A percentile compares a stretch with the other conserved stretches of the same genome.
Evolutionary conservation across 305 asterid species (phyloP).

Genomic region (Fraxinus xanthoxyloides): DNA sequence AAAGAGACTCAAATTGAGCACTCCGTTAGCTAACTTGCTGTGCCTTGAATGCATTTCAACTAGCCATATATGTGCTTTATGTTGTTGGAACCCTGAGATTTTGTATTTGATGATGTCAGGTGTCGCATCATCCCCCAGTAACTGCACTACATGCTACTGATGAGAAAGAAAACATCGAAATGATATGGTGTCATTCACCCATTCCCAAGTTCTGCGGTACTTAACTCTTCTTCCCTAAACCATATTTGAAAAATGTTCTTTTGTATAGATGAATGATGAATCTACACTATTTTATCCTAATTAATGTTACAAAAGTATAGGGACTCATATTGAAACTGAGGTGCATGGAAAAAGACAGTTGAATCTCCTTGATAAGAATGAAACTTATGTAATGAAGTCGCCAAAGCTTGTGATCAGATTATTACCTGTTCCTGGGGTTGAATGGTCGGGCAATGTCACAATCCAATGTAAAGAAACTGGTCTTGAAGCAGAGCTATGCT

Average conservation of each 20-base stretch:
- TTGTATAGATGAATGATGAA: not conserved
- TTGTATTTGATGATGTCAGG: constrained; percentile 31
- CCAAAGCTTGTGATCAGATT: constrained; percentile 70
- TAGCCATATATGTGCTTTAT: not conserved
- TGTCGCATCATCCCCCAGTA: constrained; percentile 91
- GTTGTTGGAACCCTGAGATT: not conserved
- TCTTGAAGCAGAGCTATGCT: constrained; percentile 57
- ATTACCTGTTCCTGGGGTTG: constrained; percentile 66
- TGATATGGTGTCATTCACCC: constrained; percentile 68
- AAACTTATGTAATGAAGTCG: constrained; percentile 66
- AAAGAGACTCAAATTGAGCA: not conserved
- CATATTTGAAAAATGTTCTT: too few relatives aligned
- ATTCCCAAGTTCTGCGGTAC: constrained; percentile 63
- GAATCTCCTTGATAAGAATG: constrained; percentile 51
- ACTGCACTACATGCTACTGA: constrained; percentile 83
- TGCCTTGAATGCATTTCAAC: not conserved
- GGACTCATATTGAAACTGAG: constrained; percentile 64
- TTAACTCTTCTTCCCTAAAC: not conserved
- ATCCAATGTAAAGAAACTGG: constrained; percentile 64
- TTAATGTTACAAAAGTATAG: constrained; percentile 38
- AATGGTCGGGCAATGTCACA: constrained; percentile 70
- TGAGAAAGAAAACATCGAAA: constrained; percentile 53
- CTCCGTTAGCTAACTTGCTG: not conserved
- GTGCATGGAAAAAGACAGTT: constrained; percentile 55
- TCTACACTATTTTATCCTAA: too few relatives aligned